Percentiles rank a stretch among this genome's conserved stretches.
These are phyloP conservation scores for Solanum arcanum DNA, from an alignment of 257 asterid genomes.

Conservation along the genomic window DNA sequence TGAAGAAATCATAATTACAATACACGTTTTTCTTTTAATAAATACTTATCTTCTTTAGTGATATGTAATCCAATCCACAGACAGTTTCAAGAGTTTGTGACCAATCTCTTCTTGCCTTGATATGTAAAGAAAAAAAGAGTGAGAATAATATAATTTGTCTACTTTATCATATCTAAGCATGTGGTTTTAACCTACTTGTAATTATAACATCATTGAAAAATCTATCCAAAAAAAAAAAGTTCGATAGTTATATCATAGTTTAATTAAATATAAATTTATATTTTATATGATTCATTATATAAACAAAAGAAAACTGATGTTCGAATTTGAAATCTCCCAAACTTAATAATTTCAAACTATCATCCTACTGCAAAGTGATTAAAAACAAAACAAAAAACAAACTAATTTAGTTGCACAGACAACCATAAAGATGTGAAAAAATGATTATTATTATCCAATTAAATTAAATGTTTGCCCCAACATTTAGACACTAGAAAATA, in stretches of 20 bases:
- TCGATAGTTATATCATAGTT: fast-evolving
- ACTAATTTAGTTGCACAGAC: not conserved
- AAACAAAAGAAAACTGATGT: no score
- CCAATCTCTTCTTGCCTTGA: not conserved
- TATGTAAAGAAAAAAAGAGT: no score
- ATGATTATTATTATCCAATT: not conserved
- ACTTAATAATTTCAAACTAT: fast-evolving
- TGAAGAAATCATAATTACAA: not conserved
- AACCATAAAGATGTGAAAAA: not conserved
- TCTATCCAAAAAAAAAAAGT: not conserved
- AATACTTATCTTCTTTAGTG: not conserved
- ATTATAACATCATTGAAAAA: not conserved
- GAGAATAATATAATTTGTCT: not conserved
- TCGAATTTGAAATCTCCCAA: fast-evolving
- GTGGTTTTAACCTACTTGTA: not conserved
- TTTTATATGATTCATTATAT: no score
- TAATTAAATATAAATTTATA: no score
- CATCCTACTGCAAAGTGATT: not conserved
- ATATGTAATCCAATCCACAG: not conserved
- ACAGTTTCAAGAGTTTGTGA: not conserved
- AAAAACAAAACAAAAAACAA: not conserved
- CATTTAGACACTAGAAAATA: not conserved
- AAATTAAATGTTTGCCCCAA: not conserved
- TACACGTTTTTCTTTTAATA: not conserved
- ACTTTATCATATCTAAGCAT: not conserved